Percentiles rank a stretch among this genome's conserved stretches.
phyloP scores from a whole-genome alignment of 805 yeast genomes.

The Lipomyces anomalus region DNA sequence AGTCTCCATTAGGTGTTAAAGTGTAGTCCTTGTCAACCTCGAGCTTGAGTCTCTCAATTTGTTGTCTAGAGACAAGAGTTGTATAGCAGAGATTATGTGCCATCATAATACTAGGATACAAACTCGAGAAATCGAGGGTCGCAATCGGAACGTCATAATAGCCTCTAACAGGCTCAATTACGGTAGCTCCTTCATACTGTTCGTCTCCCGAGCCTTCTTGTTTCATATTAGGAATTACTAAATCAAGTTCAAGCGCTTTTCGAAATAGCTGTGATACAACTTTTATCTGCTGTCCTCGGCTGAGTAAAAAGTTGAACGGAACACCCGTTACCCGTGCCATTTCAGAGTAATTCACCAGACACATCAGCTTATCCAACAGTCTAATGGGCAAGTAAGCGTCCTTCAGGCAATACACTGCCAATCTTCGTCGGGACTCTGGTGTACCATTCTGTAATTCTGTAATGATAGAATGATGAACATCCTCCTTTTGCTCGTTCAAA shows the following conservation, averaged over 20 bases:
- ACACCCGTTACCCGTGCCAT: constrained; percentile 99
- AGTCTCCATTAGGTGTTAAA: constrained; percentile 86
- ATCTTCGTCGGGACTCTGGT: constrained; percentile 83
- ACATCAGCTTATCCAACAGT: constrained; percentile 87
- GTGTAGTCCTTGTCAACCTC: constrained; percentile 73
- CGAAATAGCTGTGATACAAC: constrained; percentile 93
- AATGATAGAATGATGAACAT: constrained; percentile 94
- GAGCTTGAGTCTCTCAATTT: constrained; percentile 60
- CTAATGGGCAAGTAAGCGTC: constrained; percentile 92
- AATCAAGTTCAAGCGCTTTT: constrained; percentile 79
- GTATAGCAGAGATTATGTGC: constrained; percentile 97
- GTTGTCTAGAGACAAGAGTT: constrained; percentile 64
- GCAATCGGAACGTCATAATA: constrained; percentile 97
- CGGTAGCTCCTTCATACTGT: constrained; percentile 97
- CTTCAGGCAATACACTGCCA: constrained; percentile 94
- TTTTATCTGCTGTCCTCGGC: constrained; percentile 97
- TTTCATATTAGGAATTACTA: constrained; percentile 86
- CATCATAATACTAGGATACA: constrained; percentile 98
- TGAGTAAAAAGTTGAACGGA: constrained; percentile 79
- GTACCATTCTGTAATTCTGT: constrained; percentile 91
- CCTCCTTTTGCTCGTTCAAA: constrained; percentile 93
- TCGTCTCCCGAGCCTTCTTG: constrained; percentile 79
- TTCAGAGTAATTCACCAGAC: constrained; percentile 92
- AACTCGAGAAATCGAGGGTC: constrained; percentile 92
- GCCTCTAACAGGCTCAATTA: constrained; percentile 93